A percentile compares a stretch with the other conserved stretches of the same genome.
phyloP scores from a whole-genome alignment of 805 yeast genomes.

The Kodamaea sagamina region DNA sequence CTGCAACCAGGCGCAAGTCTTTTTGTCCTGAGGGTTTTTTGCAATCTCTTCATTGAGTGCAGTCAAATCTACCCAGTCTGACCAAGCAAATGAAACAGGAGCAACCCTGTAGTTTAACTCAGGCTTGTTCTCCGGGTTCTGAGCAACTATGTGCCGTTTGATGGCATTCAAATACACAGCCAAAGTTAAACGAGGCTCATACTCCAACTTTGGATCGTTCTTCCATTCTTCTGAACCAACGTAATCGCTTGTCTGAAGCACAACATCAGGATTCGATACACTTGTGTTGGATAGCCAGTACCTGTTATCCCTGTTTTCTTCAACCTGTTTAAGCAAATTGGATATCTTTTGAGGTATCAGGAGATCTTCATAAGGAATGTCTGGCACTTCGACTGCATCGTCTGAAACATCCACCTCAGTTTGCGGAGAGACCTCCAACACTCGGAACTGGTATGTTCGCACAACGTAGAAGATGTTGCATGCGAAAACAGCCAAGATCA shows the following conservation, averaged over 20 bases:
- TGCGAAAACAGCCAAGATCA: conserved; percentile 22
- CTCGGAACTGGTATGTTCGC: conserved; percentile 19
- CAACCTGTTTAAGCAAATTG: conserved; percentile 7
- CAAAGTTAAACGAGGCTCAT: conserved; percentile 25
- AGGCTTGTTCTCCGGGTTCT: conserved; percentile 16
- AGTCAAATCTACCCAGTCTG: conserved; percentile 28
- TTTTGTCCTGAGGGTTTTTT: background rate
- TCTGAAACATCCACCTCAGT: too few relatives aligned
- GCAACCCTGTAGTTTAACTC: background rate
- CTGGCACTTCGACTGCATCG: background rate
- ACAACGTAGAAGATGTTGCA: conserved; percentile 25
- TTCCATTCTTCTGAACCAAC: background rate
- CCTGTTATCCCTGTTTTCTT: conserved; percentile 13
- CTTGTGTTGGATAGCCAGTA: conserved; percentile 21
- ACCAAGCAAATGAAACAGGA: conserved; percentile 29
- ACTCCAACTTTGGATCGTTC: conserved; percentile 7
- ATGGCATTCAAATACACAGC: conserved; percentile 19
- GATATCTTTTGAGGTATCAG: conserved; percentile 17
- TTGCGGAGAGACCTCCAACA: conserved; percentile 14
- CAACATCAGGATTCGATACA: conserved; percentile 10
- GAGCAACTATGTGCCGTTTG: background rate
- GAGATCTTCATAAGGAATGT: conserved; percentile 20
- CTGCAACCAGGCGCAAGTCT: conserved; percentile 24
- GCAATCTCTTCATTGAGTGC: conserved; percentile 12
- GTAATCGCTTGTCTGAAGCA: conserved; percentile 5